phyloP scores from a whole-genome alignment of 495 filamentous ascomycete species.

The Polyplosphaeria fusca region DNA sequence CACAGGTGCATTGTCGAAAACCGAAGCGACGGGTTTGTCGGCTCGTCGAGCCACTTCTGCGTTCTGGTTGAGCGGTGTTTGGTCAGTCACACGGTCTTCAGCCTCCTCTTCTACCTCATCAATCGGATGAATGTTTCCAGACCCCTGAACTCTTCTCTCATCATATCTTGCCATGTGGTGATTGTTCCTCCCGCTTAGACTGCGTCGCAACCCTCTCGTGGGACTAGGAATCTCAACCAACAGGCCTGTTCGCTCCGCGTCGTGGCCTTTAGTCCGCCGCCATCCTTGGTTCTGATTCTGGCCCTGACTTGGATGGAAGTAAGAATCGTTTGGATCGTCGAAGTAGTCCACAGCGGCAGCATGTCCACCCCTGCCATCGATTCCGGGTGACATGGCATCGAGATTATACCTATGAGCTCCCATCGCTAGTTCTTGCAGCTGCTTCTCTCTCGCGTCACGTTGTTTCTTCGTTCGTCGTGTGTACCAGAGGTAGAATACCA shows the following conservation, averaged over 20 bases:
- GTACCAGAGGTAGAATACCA: slow-evolving; percentile 58
- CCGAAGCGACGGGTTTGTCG: background rate
- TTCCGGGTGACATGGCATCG: slow-evolving; percentile 14
- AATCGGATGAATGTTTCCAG: slow-evolving; percentile 61
- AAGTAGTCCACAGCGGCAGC: slow-evolving; percentile 17
- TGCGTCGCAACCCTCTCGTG: slow-evolving; percentile 49
- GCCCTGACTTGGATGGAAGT: slow-evolving; percentile 5
- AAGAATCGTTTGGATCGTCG: slow-evolving; percentile 11
- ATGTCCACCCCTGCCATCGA: slow-evolving; percentile 17
- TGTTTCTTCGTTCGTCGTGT: slow-evolving; percentile 50
- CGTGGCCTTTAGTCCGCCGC: slow-evolving; percentile 34
- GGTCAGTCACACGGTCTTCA: slow-evolving; percentile 4
- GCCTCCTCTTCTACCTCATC: slow-evolving; percentile 66
- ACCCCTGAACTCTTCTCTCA: slow-evolving; percentile 48
- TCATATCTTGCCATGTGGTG: slow-evolving; percentile 49
- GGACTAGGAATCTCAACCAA: slow-evolving; percentile 56
- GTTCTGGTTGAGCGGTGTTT: slow-evolving; percentile 5
- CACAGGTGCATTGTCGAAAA: slow-evolving; percentile 25
- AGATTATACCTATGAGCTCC: slow-evolving; percentile 43
- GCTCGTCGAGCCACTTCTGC: slow-evolving; percentile 21
- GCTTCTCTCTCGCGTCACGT: slow-evolving; percentile 50
- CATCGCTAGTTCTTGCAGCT: slow-evolving; percentile 53
- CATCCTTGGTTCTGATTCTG: slow-evolving; percentile 20
- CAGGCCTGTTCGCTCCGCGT: slow-evolving; percentile 55
- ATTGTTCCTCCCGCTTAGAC: slow-evolving; percentile 43